Evolutionary conservation across 2,329 filamentous ascomycete species (phyloP), one percentile per base, ranked within the genome.

Genomic region (Trichoderma atrobrunneum): DNA sequence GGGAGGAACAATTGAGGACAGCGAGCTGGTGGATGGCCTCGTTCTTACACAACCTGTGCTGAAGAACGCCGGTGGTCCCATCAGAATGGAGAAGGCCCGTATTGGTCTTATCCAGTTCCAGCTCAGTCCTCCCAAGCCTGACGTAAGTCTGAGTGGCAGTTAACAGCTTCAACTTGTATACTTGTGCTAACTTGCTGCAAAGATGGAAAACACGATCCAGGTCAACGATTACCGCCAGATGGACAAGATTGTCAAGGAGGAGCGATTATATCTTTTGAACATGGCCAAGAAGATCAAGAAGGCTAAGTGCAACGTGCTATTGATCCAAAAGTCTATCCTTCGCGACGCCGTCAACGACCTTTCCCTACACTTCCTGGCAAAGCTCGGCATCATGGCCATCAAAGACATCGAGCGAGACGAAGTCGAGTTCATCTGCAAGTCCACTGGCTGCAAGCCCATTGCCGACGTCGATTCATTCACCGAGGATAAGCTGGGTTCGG

Each of bases 251-350:
- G 89, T 99, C 78, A 99, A 99, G 86, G 96, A 99, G 85, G 96
- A 99, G 87, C 93, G 96, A 77, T 93, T 96, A 77, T 99, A 99
- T 84, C 90, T 99, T 75, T 89, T 99, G 72, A 98, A 98, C 87
- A 93, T 99, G 90, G 95, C 97, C 81, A 98, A 99, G 90, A 99
- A 98, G 89, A 99, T 99, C 84, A 98, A 98, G 86, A 99, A 98
- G 88, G 95, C 96, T 77, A 99, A 98, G 87, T 99, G 96, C 86
- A 99, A 99, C 79, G 96, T 99, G 57, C 90, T 98, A 59, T 87
- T 99, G 76, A 98, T 99, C 77, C 96, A 99, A 81, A 99, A 99
- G 85, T 98, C 95, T 16, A 99, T 99, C 78, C 90, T 99, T 72
- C 91, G 96, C 77, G 96, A 99, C 79, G 96, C 96, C 43, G 95